phyloP scores from a whole-genome alignment of 768 basidiomycete genomes.

The Tulasnella sp. region DNA sequence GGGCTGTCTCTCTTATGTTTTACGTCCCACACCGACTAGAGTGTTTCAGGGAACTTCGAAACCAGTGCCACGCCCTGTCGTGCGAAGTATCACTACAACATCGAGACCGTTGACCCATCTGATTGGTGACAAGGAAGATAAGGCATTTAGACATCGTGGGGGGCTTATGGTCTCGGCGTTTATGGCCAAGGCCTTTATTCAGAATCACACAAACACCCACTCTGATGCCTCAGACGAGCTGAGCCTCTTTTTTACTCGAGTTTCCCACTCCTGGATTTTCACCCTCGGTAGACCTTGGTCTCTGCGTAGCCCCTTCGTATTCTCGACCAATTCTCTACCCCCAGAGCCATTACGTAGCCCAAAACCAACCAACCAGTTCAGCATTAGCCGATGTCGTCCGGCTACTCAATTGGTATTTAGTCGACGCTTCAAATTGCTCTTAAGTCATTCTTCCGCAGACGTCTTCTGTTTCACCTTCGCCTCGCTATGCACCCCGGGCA shows the following conservation, averaged over 20 bases:
- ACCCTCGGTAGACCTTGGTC: background rate
- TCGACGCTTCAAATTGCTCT: background rate
- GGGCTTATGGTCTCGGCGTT: background rate
- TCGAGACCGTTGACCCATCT: background rate
- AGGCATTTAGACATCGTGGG: background rate
- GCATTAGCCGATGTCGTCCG: background rate
- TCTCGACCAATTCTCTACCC: background rate
- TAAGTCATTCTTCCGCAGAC: background rate
- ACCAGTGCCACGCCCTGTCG: background rate
- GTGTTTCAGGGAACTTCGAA: background rate
- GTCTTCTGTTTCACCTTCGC: background rate
- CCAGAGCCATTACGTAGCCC: background rate
- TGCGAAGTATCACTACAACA: background rate
- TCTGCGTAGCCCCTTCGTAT: background rate
- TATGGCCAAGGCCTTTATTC: background rate
- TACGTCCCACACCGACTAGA: background rate
- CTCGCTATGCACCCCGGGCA: background rate
- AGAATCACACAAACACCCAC: background rate
- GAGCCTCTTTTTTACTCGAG: background rate
- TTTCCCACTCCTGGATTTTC: background rate
- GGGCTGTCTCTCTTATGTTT: background rate
- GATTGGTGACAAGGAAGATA: background rate
- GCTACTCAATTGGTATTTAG: background rate
- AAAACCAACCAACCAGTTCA: background rate
- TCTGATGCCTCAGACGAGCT: background rate